Evolutionary conservation across 2,329 filamentous ascomycete species (phyloP).

Genomic region (Byssothecium circinans): DNA sequence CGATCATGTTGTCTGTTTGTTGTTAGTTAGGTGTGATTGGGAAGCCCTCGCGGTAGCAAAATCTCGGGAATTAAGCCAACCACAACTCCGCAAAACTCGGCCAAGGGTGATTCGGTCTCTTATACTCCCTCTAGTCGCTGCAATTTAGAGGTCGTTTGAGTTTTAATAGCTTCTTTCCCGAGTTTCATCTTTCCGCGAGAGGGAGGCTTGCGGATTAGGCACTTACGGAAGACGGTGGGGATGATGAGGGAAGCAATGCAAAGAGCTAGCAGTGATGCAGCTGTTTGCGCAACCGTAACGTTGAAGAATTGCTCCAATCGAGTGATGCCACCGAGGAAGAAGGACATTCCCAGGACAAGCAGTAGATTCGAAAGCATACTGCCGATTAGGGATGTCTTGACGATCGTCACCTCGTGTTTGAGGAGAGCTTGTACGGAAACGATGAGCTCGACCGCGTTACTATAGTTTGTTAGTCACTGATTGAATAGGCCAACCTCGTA

Average conservation of each 20-base stretch:
- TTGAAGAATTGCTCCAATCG: constrained; percentile 87
- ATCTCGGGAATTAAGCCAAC: too few relatives aligned
- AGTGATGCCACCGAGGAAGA: constrained; percentile 82
- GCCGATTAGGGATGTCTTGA: constrained; percentile 89
- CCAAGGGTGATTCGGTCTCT: too few relatives aligned
- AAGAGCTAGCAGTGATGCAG: constrained; percentile 76
- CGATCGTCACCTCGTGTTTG: constrained; percentile 75
- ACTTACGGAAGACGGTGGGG: constrained; percentile 72
- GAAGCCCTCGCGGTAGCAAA: too few relatives aligned
- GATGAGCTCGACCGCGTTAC: constrained; percentile 86
- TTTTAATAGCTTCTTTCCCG: too few relatives aligned
- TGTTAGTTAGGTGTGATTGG: too few relatives aligned
- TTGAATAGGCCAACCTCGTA: constrained; percentile 13
- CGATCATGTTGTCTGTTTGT: constrained; percentile 32
- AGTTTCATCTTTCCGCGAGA: too few relatives aligned
- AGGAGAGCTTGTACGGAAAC: constrained; percentile 82
- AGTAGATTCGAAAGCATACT: constrained; percentile 90
- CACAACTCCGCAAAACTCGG: too few relatives aligned
- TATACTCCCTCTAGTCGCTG: too few relatives aligned
- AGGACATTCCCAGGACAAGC: constrained; percentile 87
- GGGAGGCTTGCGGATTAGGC: too few relatives aligned
- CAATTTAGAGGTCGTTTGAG: too few relatives aligned
- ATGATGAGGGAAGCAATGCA: constrained; percentile 83
- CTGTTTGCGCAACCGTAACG: constrained; percentile 86
- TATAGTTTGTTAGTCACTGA: constrained; percentile 32